These are phyloP conservation scores for Globisporangium sylvaticum DNA, from an alignment of 352 stramenopile genomes.

Conservation along the genomic window DNA sequence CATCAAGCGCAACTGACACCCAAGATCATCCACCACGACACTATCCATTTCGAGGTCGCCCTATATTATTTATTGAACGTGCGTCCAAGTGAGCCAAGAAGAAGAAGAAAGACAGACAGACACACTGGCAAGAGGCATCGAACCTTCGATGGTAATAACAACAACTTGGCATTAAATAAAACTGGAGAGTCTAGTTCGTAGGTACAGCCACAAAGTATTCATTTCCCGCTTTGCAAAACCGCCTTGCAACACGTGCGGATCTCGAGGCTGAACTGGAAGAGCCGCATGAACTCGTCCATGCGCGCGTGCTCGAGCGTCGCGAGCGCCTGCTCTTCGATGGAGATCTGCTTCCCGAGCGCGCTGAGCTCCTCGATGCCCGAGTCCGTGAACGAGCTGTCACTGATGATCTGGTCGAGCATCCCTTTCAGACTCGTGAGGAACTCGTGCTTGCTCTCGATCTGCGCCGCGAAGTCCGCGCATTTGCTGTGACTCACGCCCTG, in stretches of 20 bases:
- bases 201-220: not conserved
- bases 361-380: conserved; percentile 9
- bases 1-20: too few species aligned
- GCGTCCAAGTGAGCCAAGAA: not conserved
- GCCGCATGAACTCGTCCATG: conserved; percentile 20
- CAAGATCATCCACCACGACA: too few species aligned
- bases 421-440: not conserved
- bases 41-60: too few species aligned
- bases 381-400: not conserved
- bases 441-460: conserved; percentile 9
- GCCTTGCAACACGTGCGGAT: conserved; percentile 16
- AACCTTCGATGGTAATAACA: not conserved
- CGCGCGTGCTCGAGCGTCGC: conserved; percentile 18
- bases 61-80: not conserved
- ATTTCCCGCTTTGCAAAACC: not conserved
- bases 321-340: conserved; percentile 17
- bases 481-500: conserved; percentile 12
- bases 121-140: not conserved
- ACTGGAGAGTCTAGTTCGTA: not conserved
- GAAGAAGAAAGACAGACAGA: not conserved
- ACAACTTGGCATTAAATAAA: conserved; percentile 7
- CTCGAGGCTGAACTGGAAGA: conserved; percentile 26
- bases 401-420: conserved; percentile 4
- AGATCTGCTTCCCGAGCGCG: conserved; percentile 20
- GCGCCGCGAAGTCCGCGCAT: conserved; percentile 7